These are phyloP conservation scores for Paspalum notatum DNA, from an alignment of 176 grass and related monocot genomes.

Conservation along the genomic window DNA sequence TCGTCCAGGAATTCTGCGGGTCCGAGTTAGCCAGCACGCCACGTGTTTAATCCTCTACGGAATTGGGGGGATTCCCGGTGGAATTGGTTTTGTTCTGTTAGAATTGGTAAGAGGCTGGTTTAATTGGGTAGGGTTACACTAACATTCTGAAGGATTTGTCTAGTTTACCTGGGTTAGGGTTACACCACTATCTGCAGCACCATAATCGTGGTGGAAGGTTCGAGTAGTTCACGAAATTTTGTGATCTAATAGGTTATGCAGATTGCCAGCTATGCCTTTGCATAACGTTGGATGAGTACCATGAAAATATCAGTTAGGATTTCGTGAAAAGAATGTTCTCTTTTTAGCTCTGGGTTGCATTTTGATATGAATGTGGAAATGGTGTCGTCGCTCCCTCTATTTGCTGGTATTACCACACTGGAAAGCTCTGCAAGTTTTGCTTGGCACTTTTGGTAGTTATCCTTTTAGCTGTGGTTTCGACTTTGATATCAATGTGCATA, in stretches of 20 bases:
- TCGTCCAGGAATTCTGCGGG: neutral
- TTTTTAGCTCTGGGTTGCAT: neutral
- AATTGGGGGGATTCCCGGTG: neutral
- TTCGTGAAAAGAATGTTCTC: neutral
- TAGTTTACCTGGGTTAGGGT: neutral
- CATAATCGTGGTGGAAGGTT: neutral
- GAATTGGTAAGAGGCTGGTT: neutral
- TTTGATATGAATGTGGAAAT: slow-evolving; percentile 1
- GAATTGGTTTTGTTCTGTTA: neutral
- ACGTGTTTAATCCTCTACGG: neutral
- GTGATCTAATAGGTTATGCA: neutral
- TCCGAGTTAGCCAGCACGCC: too few species aligned
- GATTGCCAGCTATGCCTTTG: neutral
- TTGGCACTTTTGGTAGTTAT: neutral
- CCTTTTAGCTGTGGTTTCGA: neutral
- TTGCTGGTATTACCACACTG: neutral
- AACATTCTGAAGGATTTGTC: neutral
- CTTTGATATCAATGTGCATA: neutral
- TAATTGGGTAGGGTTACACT: neutral
- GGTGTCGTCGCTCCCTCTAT: neutral
- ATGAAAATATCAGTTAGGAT: neutral
- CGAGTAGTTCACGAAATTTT: neutral
- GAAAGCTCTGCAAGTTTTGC: neutral
- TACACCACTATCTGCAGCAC: neutral
- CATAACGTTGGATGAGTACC: neutral